Base-by-base conservation (phyloP, 306 rosid genomes). In the Prinsepia uniflora region DNA sequence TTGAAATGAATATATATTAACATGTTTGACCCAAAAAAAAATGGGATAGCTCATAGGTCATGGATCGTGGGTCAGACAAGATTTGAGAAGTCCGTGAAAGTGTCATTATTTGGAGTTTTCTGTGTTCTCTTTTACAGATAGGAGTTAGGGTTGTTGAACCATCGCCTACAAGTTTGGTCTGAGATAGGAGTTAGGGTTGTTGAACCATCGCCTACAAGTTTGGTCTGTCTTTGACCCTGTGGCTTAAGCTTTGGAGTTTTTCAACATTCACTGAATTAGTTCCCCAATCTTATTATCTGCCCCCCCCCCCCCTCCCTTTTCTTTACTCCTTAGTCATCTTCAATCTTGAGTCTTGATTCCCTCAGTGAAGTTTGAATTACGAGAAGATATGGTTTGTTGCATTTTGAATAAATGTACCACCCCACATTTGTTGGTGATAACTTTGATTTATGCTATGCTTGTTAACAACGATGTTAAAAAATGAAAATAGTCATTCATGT, bases 81-180 rank as follows among this genome's bases (percentile, higher is more conserved):
- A 48, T 13, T 13, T 48, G 53, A 48, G 15, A 48, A 48, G 53
- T 13, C 53, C 53, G 13, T 50, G 55, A 52, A 50, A 52, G 36
- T 30, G 36, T 30, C 56, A 5, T 50, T 50, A 2, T 14, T 17
- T 5, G 56, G 19, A 9, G 6, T 30, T 18, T 63, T 61, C 9
- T 9, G 67, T 18, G 9, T 8, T n/a, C 7, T 18, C 67, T 20
- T 63, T 63, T 13, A 20, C 40, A 45, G 15, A 13, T 64, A 46
- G 39, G 50, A 12, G 10, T 34, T 11, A 3, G 6, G 54, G 10
- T 41, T 15, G 64, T 13, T 65, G 65, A 44, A 20, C 34, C 54
- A 20, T 17, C 43, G 63, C 46, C 76, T 57, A 74, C 72, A 44
- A 24, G 47, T 42, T 65, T 65, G 72, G 57, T 17, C 56, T 57